Percentiles rank a stretch among this genome's conserved stretches.
phyloP scores from a whole-genome alignment of 257 asterid genomes.

The Fraxinus pennsylvanica region DNA sequence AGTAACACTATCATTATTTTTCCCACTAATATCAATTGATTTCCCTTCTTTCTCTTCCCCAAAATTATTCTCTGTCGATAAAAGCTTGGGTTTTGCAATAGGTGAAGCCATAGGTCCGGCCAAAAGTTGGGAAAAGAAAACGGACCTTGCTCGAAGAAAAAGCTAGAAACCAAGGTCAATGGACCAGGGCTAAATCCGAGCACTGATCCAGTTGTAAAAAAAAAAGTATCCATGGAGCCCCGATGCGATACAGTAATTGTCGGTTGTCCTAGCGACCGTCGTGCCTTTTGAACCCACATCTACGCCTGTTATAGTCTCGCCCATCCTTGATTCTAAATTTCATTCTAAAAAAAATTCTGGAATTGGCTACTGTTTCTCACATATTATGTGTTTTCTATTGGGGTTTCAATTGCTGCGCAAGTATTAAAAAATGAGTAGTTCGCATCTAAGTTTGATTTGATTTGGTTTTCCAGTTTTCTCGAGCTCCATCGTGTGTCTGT shows the following conservation, averaged over 20 bases:
- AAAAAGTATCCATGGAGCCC: conserved; percentile 47
- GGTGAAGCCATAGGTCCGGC: conserved; percentile 94
- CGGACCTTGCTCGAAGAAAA: conserved; percentile 60
- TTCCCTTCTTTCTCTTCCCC: not conserved
- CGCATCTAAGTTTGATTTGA: not conserved
- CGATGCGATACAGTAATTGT: conserved; percentile 57
- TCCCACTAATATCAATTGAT: conserved; percentile 20
- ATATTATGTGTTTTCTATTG: too few species aligned
- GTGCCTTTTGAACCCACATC: conserved; percentile 29
- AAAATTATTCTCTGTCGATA: too few species aligned
- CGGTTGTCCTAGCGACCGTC: conserved; percentile 22
- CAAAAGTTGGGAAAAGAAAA: conserved; percentile 73
- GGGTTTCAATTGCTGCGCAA: too few species aligned
- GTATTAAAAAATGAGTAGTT: not conserved
- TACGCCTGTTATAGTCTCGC: not conserved
- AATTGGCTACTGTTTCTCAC: too few species aligned
- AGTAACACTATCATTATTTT: conserved; percentile 28
- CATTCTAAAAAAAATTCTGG: not conserved
- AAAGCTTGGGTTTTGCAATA: conserved; percentile 26
- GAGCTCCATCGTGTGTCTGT: not conserved
- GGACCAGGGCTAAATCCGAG: conserved; percentile 70
- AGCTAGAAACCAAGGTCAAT: conserved; percentile 53
- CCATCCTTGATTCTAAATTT: too few species aligned
- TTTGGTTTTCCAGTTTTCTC: not conserved
- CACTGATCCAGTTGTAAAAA: conserved; percentile 36